Evolutionary conservation across 352 stramenopile species (phyloP).

Genomic region (Hyphochytrium catenoides): DNA sequence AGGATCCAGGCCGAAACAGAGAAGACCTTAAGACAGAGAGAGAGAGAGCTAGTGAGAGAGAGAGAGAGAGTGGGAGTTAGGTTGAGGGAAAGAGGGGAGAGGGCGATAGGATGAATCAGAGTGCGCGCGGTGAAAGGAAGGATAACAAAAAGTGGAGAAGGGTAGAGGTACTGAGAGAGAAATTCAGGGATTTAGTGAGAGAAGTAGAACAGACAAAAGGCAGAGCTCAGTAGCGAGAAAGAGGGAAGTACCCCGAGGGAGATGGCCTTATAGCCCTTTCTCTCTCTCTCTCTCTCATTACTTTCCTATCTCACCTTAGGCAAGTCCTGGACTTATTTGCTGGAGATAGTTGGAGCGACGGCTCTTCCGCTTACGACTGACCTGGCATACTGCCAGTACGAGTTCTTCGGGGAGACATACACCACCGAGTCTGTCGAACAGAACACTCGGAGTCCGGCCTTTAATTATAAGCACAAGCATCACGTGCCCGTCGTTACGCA

Average conservation of each 20-base stretch:
- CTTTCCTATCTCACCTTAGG: conserved; percentile 21
- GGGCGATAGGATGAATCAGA: no score
- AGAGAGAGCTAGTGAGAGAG: conserved; percentile 6
- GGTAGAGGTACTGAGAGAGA: no score
- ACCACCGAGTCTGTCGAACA: conserved; percentile 71
- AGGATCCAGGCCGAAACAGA: conserved; percentile 5
- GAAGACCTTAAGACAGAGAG: not conserved
- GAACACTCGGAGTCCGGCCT: conserved; percentile 51
- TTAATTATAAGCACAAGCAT: conserved; percentile 68
- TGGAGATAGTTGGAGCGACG: conserved; percentile 50
- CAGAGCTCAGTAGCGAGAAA: no score
- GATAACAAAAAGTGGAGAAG: no score
- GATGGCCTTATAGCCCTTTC: no score
- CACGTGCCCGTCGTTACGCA: conserved; percentile 57
- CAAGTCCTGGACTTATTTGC: conserved; percentile 67
- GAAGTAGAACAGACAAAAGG: no score
- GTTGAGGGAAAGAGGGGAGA: no score
- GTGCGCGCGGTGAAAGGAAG: no score
- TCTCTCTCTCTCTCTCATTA: no score
- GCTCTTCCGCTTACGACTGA: conserved; percentile 64
- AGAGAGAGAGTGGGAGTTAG: no score
- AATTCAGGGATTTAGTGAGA: no score
- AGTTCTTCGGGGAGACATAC: conserved; percentile 72
- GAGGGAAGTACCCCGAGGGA: no score
- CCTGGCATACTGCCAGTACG: conserved; percentile 72